These are phyloP conservation scores for Xanthoconium purpureum DNA, from an alignment of 768 basidiomycete genomes.

Conservation along the genomic window DNA sequence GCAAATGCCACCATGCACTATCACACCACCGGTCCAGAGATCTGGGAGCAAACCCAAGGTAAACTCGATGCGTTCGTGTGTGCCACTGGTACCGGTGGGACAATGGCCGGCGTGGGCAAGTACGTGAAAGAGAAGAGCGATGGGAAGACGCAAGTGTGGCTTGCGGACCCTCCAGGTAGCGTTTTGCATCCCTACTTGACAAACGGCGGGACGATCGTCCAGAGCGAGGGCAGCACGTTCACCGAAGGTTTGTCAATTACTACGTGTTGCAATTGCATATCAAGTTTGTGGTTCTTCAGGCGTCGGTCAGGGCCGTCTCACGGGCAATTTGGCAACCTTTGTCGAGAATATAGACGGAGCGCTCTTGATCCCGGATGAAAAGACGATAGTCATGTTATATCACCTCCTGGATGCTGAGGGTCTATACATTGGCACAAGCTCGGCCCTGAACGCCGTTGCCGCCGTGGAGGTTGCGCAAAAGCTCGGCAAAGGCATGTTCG, in stretches of 20 bases:
- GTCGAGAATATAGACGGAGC: slow-evolving; percentile 80
- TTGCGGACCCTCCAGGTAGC: slow-evolving; percentile 96
- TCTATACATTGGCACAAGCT: slow-evolving; percentile 90
- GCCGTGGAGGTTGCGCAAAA: slow-evolving; percentile 84
- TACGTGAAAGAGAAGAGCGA: slow-evolving; percentile 79
- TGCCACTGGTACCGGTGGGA: slow-evolving; percentile 94
- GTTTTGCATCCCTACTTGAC: slow-evolving; percentile 81
- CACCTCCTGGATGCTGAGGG: slow-evolving; percentile 90
- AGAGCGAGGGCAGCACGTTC: slow-evolving; percentile 80
- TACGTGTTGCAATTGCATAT: neutral
- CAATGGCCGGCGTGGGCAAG: slow-evolving; percentile 84
- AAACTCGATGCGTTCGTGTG: slow-evolving; percentile 87
- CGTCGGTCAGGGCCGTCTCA: slow-evolving; percentile 96
- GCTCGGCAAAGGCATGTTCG: slow-evolving; percentile 68
- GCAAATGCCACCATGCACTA: slow-evolving; percentile 94
- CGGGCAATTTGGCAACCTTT: slow-evolving; percentile 84
- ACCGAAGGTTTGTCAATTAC: slow-evolving; percentile 65
- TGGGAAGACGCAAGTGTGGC: slow-evolving; percentile 82
- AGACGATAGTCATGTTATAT: slow-evolving; percentile 92
- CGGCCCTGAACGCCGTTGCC: slow-evolving; percentile 92
- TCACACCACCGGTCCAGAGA: slow-evolving; percentile 89
- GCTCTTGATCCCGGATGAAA: slow-evolving; percentile 80
- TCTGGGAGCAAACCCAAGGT: slow-evolving; percentile 86
- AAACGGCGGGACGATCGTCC: slow-evolving; percentile 73
- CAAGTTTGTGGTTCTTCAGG: slow-evolving; percentile 43